phyloP scores from a whole-genome alignment of 345 rosid genomes.

The Brassica incana region DNA sequence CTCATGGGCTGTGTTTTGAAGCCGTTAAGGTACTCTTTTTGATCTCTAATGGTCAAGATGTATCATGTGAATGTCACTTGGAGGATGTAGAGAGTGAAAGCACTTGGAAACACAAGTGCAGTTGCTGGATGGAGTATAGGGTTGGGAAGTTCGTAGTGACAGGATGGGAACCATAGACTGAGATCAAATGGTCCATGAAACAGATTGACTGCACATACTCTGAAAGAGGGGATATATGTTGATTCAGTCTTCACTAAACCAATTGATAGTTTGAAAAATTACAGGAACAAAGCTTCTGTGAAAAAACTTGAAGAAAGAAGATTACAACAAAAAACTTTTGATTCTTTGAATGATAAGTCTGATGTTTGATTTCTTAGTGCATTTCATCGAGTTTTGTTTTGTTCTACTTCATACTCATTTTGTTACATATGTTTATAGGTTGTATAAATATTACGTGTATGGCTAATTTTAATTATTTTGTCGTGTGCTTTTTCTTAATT shows the following conservation, averaged over 20 bases:
- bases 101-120: slow-evolving; percentile 63
- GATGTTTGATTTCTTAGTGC: slow-evolving; percentile 16
- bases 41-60: slow-evolving; percentile 70
- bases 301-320: background rate
- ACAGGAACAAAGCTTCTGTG: slow-evolving; percentile 39
- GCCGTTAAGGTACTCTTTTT: slow-evolving; percentile 61
- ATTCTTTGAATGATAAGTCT: slow-evolving; percentile 6
- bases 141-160: slow-evolving; percentile 76
- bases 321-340: background rate
- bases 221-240: slow-evolving; percentile 83
- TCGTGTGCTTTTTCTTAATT: background rate
- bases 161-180: slow-evolving; percentile 55
- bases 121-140: slow-evolving; percentile 80
- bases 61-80: slow-evolving; percentile 56
- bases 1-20: slow-evolving; percentile 73
- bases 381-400: slow-evolving; percentile 16
- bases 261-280: slow-evolving; percentile 53
- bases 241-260: slow-evolving; percentile 78
- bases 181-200: slow-evolving; percentile 81
- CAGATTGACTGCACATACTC: slow-evolving; percentile 95
- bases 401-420: slow-evolving; percentile 3
- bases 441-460: background rate
- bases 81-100: slow-evolving; percentile 52
- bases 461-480: background rate
- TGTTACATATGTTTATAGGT: slow-evolving; percentile 18